Conservation (phyloP, 1,284 basidiomycete species). For the Acaromyces ingoldii region DNA sequence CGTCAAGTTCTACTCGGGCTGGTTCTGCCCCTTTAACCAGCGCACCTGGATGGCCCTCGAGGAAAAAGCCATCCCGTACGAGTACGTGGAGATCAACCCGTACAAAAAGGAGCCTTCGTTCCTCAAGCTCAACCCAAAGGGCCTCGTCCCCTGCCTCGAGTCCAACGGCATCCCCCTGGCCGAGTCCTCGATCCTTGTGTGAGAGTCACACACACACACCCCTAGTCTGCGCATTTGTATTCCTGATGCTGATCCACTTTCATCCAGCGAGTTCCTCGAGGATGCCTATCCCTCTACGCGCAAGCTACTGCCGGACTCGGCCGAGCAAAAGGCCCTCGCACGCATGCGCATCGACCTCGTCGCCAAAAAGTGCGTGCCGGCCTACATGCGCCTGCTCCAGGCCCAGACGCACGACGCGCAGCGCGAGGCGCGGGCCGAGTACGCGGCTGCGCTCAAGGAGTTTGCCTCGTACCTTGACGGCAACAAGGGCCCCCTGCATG, state of each 20-base stretch:
- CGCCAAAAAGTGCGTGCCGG: constrained; percentile 63
- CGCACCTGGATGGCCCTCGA: constrained; percentile 67
- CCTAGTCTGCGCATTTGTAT: too few species aligned
- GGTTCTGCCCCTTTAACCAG: constrained; percentile 68
- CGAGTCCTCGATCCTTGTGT: too few species aligned
- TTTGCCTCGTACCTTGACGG: constrained; percentile 61
- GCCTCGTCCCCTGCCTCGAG: constrained; percentile 67
- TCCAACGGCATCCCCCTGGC: constrained; percentile 50
- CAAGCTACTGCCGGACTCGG: constrained; percentile 58
- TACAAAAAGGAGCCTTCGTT: constrained; percentile 72
- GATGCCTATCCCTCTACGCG: constrained; percentile 60
- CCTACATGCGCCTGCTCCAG: constrained; percentile 72
- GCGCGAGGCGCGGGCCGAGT: constrained; percentile 60
- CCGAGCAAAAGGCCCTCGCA: constrained; percentile 62
- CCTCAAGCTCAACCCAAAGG: constrained; percentile 70
- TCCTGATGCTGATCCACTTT: constrained; percentile 51
- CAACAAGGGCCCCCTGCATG: constrained; percentile 58
- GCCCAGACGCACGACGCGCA: constrained; percentile 63
- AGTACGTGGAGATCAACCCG: constrained; percentile 67
- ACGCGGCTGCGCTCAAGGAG: constrained; percentile 58
- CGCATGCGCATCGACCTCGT: constrained; percentile 67
- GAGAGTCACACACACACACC: constrained; percentile 56
- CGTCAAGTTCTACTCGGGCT: constrained; percentile 32
- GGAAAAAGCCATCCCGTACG: constrained; percentile 22
- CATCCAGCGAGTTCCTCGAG: constrained; percentile 68